Evolutionary conservation across 1,284 basidiomycete genomes (phyloP).

Genomic region (Ustilago hordei): DNA sequence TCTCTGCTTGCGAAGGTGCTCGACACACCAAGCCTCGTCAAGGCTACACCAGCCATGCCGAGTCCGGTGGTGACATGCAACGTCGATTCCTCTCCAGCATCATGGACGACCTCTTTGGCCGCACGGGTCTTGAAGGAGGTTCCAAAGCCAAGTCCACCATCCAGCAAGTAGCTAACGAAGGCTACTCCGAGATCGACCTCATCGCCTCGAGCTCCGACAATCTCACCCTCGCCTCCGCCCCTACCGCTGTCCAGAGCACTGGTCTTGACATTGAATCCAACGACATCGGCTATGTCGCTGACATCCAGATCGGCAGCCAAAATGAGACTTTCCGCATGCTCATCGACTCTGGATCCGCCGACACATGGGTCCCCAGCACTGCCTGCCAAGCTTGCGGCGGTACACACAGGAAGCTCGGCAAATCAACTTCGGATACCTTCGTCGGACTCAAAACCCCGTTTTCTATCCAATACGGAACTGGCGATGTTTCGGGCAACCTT

Average conservation of each 20-base stretch:
- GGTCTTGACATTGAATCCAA: slow-evolving; percentile 79
- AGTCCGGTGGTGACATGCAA: slow-evolving; percentile 24
- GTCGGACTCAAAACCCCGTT: slow-evolving; percentile 74
- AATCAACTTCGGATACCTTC: slow-evolving; percentile 78
- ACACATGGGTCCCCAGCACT: slow-evolving; percentile 76
- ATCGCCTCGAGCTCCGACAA: slow-evolving; percentile 40
- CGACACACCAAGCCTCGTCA: slow-evolving; percentile 30
- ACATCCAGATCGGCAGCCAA: slow-evolving; percentile 82
- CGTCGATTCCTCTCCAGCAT: slow-evolving; percentile 35
- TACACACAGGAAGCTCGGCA: slow-evolving; percentile 77
- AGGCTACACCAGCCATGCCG: slow-evolving; percentile 34
- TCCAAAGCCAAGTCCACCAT: slow-evolving; percentile 23
- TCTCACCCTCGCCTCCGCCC: slow-evolving; percentile 36
- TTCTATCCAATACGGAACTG: slow-evolving; percentile 80
- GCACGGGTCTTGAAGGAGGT: slow-evolving; percentile 22
- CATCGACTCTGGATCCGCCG: slow-evolving; percentile 83
- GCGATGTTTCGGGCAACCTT: slow-evolving; percentile 77
- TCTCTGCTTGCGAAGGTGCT: not conserved
- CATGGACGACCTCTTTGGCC: slow-evolving; percentile 37
- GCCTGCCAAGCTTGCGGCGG: slow-evolving; percentile 50
- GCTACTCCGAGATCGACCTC: slow-evolving; percentile 32
- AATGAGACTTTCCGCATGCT: slow-evolving; percentile 79
- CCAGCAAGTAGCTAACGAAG: slow-evolving; percentile 16
- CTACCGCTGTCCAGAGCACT: slow-evolving; percentile 75
- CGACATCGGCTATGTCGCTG: slow-evolving; percentile 78